Evolutionary conservation across 106 monocot genomes (phyloP).

Genomic region (Phalaenopsis equestris): DNA sequence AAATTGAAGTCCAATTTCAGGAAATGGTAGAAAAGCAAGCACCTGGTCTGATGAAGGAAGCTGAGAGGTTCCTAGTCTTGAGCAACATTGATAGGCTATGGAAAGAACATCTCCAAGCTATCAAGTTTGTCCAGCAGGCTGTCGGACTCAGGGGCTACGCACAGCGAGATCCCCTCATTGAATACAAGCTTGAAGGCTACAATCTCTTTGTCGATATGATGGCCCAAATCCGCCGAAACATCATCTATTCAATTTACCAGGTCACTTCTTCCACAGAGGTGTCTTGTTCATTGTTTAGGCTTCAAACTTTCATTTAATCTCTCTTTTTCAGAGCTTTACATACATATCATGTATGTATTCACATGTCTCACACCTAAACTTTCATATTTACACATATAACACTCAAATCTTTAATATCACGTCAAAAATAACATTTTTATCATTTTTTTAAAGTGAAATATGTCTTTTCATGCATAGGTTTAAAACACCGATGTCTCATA

Average conservation of each 20-base stretch:
- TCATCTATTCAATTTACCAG: conserved; percentile 95
- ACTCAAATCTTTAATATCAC: no score
- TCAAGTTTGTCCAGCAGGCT: conserved; percentile 95
- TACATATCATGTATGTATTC: no score
- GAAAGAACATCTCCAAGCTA: conserved; percentile 94
- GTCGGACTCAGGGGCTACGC: conserved; percentile 89
- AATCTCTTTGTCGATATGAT: conserved; percentile 97
- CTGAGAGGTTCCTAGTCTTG: conserved; percentile 78
- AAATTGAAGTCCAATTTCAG: conserved; percentile 29
- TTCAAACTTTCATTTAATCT: no score
- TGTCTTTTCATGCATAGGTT: no score
- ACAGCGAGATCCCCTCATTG: conserved; percentile 90
- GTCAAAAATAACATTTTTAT: no score
- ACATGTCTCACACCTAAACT: no score
- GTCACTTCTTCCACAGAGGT: conserved; percentile 17
- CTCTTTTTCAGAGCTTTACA: no score
- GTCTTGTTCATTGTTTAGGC: no score
- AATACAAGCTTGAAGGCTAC: conserved; percentile 97
- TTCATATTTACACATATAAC: no score
- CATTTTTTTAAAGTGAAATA: no score
- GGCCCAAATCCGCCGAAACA: conserved; percentile 94
- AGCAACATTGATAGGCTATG: conserved; percentile 94
- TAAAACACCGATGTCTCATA: no score
- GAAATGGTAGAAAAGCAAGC: conserved; percentile 88
- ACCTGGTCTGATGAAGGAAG: conserved; percentile 91